Conservation (phyloP, 805 yeast genomes). For the Clavispora phyllophila region DNA sequence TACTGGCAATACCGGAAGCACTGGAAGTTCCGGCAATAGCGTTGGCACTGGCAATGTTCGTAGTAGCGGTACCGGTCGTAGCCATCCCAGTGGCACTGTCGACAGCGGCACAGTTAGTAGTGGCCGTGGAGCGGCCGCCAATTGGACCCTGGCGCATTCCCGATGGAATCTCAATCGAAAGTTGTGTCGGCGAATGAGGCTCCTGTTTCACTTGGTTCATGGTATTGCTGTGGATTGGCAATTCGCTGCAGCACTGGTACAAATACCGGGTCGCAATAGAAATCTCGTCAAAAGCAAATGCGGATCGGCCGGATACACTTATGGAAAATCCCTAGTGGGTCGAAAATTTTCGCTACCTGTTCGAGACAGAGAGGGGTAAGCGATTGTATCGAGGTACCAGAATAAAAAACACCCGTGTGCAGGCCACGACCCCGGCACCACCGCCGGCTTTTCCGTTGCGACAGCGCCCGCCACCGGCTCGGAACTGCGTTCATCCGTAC, state of each 20-base stretch:
- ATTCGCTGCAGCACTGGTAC: background rate
- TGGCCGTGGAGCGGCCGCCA: no score
- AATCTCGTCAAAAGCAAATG: background rate
- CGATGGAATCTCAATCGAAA: background rate
- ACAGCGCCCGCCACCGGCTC: no score
- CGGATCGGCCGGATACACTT: background rate
- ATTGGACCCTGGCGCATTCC: no score
- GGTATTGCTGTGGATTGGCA: background rate
- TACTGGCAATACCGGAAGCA: no score
- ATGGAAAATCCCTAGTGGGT: background rate
- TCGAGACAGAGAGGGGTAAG: slow-evolving; percentile 1
- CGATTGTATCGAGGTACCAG: background rate
- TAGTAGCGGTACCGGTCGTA: no score
- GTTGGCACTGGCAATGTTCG: no score
- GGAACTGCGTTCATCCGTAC: no score
- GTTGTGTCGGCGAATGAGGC: background rate
- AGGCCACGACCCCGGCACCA: background rate
- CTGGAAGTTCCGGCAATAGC: no score
- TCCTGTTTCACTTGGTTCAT: background rate
- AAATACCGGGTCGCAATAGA: no score
- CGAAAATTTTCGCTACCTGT: background rate
- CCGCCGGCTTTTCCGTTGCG: background rate
- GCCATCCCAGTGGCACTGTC: no score
- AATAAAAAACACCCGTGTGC: background rate
- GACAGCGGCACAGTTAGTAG: no score